A percentile compares a stretch with the other conserved stretches of the same genome.
phyloP scores from a whole-genome alignment of 495 filamentous ascomycete species.

The Penicillium alfredii region DNA sequence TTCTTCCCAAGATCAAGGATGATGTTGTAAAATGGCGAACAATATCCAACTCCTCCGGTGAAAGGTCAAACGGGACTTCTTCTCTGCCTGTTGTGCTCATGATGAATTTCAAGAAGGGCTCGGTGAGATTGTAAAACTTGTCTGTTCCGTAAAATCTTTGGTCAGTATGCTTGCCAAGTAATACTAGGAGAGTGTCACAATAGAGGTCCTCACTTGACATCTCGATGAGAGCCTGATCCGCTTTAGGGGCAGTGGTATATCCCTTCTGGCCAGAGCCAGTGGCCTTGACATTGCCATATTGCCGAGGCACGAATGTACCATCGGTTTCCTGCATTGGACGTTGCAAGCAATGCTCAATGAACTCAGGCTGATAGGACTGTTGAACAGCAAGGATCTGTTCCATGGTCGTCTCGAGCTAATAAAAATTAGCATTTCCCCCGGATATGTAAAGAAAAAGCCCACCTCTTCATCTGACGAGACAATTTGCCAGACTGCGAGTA shows the following conservation, averaged over 20 bases:
- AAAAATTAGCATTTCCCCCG: not conserved
- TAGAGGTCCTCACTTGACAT: slow-evolving; percentile 18
- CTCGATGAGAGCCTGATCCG: slow-evolving; percentile 14
- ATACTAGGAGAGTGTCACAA: no score
- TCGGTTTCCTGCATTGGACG: slow-evolving; percentile 3
- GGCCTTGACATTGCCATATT: slow-evolving; percentile 2
- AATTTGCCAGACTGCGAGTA: slow-evolving; percentile 9
- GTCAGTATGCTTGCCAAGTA: no score
- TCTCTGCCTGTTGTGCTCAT: not conserved
- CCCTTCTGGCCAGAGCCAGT: not conserved
- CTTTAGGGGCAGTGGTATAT: not conserved
- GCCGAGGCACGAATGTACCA: slow-evolving; percentile 7
- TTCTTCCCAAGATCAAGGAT: slow-evolving; percentile 37
- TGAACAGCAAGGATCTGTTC: slow-evolving; percentile 14
- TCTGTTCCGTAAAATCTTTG: no score
- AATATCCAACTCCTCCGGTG: slow-evolving; percentile 26
- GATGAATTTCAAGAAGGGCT: slow-evolving; percentile 25
- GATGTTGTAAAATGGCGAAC: slow-evolving; percentile 28
- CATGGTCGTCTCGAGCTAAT: slow-evolving; percentile 6
- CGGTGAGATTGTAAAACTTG: slow-evolving; percentile 35
- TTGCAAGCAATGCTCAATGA: slow-evolving; percentile 9
- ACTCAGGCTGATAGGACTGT: slow-evolving; percentile 7
- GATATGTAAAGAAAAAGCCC: not conserved
- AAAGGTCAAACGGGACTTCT: slow-evolving; percentile 39
- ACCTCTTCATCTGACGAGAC: slow-evolving; percentile 7